Conservation (phyloP, 164 flowering plant genomes). For the Piper betle region DNA sequence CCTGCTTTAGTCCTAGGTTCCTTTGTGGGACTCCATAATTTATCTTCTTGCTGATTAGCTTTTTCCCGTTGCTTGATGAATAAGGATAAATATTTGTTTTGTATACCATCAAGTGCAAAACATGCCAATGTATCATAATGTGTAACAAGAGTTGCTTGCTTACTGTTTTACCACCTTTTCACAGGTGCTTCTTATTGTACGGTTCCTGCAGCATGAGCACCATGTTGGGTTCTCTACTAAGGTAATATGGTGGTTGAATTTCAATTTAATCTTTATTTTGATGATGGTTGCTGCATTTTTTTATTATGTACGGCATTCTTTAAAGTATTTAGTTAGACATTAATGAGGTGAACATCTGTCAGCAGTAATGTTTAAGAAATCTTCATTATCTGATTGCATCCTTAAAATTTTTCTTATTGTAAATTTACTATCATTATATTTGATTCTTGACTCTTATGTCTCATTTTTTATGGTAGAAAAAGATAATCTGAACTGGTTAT, state of each 20-base stretch:
- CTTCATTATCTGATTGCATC: too few species aligned
- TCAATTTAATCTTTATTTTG: too few species aligned
- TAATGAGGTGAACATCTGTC: too few species aligned
- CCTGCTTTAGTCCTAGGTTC: not conserved
- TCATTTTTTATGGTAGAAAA: too few species aligned
- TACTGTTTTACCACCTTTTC: not conserved
- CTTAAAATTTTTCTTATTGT: too few species aligned
- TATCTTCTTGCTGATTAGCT: not conserved
- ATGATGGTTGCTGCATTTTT: too few species aligned
- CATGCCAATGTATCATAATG: not conserved
- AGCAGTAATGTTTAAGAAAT: too few species aligned
- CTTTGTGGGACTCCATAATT: not conserved
- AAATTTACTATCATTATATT: too few species aligned
- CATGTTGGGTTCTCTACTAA: conserved; percentile 72
- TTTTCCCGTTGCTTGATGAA: not conserved
- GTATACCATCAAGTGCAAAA: not conserved
- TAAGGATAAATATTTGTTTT: not conserved
- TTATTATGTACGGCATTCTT: too few species aligned
- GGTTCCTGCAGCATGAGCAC: conserved; percentile 95
- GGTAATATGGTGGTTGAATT: not conserved
- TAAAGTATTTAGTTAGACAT: too few species aligned
- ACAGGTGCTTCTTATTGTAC: conserved; percentile 70
- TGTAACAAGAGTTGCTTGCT: not conserved
- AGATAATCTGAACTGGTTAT: too few species aligned
- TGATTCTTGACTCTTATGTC: too few species aligned